phyloP scores from a whole-genome alignment of 805 yeast genomes.

The Lipomyces sp. region DNA sequence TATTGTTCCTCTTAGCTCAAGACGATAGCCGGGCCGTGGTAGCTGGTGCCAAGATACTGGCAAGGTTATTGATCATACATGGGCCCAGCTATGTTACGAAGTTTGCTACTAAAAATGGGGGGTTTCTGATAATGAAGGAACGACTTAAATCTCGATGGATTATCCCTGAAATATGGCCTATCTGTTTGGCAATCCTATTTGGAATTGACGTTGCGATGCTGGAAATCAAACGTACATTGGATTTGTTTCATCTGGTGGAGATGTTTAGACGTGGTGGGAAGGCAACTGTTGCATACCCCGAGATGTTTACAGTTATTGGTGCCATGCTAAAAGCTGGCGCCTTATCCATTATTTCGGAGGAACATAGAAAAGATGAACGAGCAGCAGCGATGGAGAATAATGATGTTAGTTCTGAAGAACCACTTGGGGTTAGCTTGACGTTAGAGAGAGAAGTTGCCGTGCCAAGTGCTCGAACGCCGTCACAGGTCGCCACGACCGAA shows the following conservation, averaged over 20 bases:
- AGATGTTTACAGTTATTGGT: conserved; percentile 37
- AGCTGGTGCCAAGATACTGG: conserved; percentile 52
- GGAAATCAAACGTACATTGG: conserved; percentile 27
- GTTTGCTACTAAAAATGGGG: conserved; percentile 49
- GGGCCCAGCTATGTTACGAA: conserved; percentile 55
- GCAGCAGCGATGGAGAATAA: neutral
- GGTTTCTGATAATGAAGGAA: conserved; percentile 55
- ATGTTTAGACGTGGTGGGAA: conserved; percentile 33
- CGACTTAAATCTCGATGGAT: conserved; percentile 56
- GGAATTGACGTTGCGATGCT: conserved; percentile 49
- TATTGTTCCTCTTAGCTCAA: conserved; percentile 57
- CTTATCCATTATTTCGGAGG: conserved; percentile 31
- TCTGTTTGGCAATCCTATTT: conserved; percentile 42
- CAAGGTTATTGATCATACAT: conserved; percentile 54
- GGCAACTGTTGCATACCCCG: conserved; percentile 37
- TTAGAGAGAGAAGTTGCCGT: neutral
- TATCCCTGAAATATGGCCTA: conserved; percentile 51
- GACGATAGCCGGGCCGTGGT: conserved; percentile 47
- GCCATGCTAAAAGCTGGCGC: conserved; percentile 39
- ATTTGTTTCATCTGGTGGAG: conserved; percentile 33
- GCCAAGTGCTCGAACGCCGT: neutral
- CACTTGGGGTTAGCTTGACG: neutral
- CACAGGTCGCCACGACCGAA: conserved; percentile 1
- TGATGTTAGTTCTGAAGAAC: neutral
- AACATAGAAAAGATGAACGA: conserved; percentile 27